Conservation (phyloP, 805 yeast species). For the Citeromyces matritensis region DNA sequence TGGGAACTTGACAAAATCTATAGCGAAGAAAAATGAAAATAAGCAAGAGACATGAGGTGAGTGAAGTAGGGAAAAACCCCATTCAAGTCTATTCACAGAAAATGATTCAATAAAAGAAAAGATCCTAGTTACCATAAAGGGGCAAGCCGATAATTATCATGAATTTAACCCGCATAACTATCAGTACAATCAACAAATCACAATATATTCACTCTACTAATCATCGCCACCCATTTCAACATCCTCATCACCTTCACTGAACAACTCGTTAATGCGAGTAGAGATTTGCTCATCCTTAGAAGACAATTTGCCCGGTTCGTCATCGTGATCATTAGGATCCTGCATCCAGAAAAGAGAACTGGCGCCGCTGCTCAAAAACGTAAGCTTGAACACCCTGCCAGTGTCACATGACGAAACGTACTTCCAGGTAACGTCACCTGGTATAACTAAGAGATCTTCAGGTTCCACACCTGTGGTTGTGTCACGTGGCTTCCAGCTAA, state of each 20-base stretch:
- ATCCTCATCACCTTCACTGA: conserved; percentile 21
- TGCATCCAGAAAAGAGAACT: conserved; percentile 63
- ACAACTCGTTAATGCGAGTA: conserved; percentile 29
- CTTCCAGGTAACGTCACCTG: conserved; percentile 75
- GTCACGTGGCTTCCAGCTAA: conserved; percentile 60
- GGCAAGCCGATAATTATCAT: no score
- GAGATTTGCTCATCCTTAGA: conserved; percentile 37
- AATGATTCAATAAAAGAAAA: no score
- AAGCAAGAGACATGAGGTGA: no score
- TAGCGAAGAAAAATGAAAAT: no score
- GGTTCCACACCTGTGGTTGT: conserved; percentile 25
- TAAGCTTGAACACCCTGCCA: conserved; percentile 49
- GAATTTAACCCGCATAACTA: no score
- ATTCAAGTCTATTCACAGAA: no score
- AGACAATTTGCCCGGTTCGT: conserved; percentile 39
- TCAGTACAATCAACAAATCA: no score
- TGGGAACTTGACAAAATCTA: no score
- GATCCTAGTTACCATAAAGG: no score
- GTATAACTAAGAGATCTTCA: conserved; percentile 59
- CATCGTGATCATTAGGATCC: conserved; percentile 49
- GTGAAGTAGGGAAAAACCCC: no score
- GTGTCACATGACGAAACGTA: conserved; percentile 54
- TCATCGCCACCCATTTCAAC: neutral
- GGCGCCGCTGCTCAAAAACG: conserved; percentile 19
- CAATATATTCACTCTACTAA: conserved; percentile 2